A percentile compares a stretch with the other conserved stretches of the same genome.
phyloP scores from a whole-genome alignment of 768 basidiomycete species.

The Asterophora lycoperdoides region DNA sequence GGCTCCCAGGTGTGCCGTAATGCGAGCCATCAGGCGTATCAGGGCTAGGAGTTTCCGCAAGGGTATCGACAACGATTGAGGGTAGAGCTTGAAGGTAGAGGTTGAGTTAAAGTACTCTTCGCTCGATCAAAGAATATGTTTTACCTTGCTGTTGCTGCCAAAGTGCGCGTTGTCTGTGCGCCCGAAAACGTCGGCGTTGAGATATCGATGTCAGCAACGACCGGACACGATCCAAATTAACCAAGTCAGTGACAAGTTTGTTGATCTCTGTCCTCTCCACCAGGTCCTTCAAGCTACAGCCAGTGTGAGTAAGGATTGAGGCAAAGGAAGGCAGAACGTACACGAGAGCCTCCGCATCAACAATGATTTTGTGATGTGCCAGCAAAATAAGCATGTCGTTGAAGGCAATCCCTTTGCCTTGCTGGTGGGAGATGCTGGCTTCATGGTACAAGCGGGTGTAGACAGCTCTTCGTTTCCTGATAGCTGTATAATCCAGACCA shows the following conservation, averaged over 20 bases:
- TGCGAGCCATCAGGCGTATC: conserved; percentile 28
- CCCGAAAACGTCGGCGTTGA: conserved; percentile 64
- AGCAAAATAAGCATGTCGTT: conserved; percentile 83
- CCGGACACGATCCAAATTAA: conserved; percentile 80
- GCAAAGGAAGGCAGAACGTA: conserved; percentile 36
- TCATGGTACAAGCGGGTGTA: conserved; percentile 85
- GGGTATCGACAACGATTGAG: conserved; percentile 62
- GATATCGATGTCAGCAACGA: conserved; percentile 77
- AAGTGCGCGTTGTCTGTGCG: conserved; percentile 39
- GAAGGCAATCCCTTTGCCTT: conserved; percentile 82
- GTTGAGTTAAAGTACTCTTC: conserved; percentile 1
- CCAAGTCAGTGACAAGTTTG: conserved; percentile 75
- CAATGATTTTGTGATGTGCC: conserved; percentile 88
- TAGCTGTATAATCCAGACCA: conserved; percentile 58
- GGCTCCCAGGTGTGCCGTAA: conserved; percentile 29
- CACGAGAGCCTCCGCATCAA: conserved; percentile 86
- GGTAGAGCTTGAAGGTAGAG: conserved; percentile 50
- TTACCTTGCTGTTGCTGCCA: conserved; percentile 38
- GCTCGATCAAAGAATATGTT: conserved; percentile 5
- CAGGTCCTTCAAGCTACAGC: conserved; percentile 71
- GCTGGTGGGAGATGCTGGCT: conserved; percentile 68
- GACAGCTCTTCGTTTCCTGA: conserved; percentile 62
- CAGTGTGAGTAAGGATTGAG: conserved; percentile 5
- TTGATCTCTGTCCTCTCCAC: conserved; percentile 72
- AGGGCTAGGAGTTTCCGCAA: conserved; percentile 47